Conservation (phyloP, 805 yeast species). For the Candida broadrunensis region DNA sequence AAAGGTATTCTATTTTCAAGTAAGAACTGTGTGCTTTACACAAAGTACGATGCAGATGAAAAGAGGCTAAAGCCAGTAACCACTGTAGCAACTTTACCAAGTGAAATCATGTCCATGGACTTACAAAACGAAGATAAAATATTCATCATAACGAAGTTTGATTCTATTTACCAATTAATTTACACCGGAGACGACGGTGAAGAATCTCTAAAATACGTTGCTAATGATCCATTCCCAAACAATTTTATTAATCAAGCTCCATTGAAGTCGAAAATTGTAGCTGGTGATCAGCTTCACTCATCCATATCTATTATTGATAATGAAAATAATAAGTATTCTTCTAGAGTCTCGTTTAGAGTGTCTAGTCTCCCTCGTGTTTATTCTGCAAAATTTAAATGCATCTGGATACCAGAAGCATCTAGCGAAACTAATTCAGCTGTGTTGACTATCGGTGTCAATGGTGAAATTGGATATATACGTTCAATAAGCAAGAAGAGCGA, state of each 20-base stretch:
- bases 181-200: conserved; percentile 5
- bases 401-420: conserved; percentile 13
- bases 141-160: conserved; percentile 29
- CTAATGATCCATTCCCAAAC: conserved; percentile 33
- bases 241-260: conserved; percentile 28
- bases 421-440: conserved; percentile 7
- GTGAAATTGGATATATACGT: conserved; percentile 26
- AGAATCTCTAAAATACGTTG: conserved; percentile 9
- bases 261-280: conserved; percentile 18
- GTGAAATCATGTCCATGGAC: conserved; percentile 25
- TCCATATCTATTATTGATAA: conserved; percentile 23
- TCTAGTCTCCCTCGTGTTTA: conserved; percentile 33
- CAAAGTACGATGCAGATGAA: conserved; percentile 29
- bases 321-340: conserved; percentile 3
- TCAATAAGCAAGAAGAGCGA: conserved; percentile 6
- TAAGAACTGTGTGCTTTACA: conserved; percentile 25
- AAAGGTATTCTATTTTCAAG: conserved; percentile 30
- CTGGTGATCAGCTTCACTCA: conserved; percentile 36
- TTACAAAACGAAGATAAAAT: conserved; percentile 12
- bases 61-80: conserved; percentile 28
- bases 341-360: conserved; percentile 13
- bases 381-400: conserved; percentile 15
- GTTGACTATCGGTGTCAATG: conserved; percentile 34
- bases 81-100: conserved; percentile 22
- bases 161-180: conserved; percentile 30